Base-by-base conservation (phyloP, 163 green algal genomes). In the Coccomyxa subellipsoidea region DNA sequence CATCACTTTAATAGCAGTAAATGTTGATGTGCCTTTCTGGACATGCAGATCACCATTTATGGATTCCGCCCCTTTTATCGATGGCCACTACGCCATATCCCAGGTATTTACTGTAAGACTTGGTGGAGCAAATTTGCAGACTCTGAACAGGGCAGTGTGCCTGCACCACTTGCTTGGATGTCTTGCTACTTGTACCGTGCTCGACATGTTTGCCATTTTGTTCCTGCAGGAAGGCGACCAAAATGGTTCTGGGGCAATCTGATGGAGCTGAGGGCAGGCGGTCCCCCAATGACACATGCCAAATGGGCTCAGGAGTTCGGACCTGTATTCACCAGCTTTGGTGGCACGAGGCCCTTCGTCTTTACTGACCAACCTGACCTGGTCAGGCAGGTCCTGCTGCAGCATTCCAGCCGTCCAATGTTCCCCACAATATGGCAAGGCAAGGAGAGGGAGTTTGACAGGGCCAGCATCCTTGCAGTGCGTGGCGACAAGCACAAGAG, bases 381-480 rank as follows among this genome's bases (percentile, higher is more conserved):
- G 70, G 70, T 40, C 27, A 31, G 76, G 25, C 36, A 80, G 39
- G 37, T 80, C 1, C 4, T 80, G 76, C 76, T 80, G 76, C 37
- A 34, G 29, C 69, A 66, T 37, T 69, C 38, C 36, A 69, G 27
- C 15, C 76, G 76, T 27, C 76, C 76, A 18, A 37, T 39, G 18
- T 80, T 80, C 76, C 76, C 38, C 18, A 59, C 76, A 2, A 59
- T 80, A 25, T 80, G 36, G 37, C 36, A 35, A 27, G 76, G 76
- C 9, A 59, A 29, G 29, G 76, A 80, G 37, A 35, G 76, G 31
- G 76, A 80, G 38, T 80, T 80, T 66, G 76, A 80, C 29, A 39
- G 18, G 38, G 76, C 36, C 76, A 80, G n/a, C 76, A 80, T 80
- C 38, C 36, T 80, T 0, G 70, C 70, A 38, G 70, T 40, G 4